Evolutionary conservation across 2,329 filamentous ascomycete genomes (phyloP).

Genomic region (Lasiodiplodia hormozganensis): DNA sequence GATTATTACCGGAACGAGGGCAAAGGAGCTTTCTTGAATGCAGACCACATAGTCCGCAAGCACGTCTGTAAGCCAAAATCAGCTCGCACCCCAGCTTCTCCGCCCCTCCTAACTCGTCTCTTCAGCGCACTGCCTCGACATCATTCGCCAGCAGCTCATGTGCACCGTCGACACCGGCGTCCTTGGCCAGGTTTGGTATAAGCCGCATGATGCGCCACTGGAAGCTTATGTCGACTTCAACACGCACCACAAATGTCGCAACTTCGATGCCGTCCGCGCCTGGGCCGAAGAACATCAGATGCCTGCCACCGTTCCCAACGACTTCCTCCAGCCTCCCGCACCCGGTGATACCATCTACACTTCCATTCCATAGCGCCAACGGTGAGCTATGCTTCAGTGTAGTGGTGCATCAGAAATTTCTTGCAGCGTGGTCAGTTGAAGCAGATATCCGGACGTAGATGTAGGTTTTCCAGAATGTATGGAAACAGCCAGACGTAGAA

Average conservation of each 20-base stretch:
- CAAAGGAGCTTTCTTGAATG: conserved; percentile 62
- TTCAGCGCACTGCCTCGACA: conserved; percentile 66
- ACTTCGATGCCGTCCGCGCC: conserved; percentile 59
- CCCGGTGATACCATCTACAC: conserved; percentile 40
- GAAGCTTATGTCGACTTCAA: conserved; percentile 68
- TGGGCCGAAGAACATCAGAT: conserved; percentile 64
- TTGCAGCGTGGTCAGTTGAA: too few relatives aligned
- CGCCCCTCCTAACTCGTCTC: conserved; percentile 5
- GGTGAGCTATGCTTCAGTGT: not conserved
- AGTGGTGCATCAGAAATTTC: too few relatives aligned
- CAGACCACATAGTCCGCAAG: conserved; percentile 60
- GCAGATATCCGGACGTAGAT: too few relatives aligned
- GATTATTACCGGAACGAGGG: conserved; percentile 61
- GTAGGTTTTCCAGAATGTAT: too few relatives aligned
- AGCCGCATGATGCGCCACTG: conserved; percentile 52
- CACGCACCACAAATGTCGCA: conserved; percentile 65
- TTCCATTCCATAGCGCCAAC: conserved; percentile 36
- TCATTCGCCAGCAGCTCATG: conserved; percentile 68
- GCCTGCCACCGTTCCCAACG: conserved; percentile 51
- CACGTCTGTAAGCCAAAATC: conserved; percentile 61
- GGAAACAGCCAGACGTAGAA: too few relatives aligned
- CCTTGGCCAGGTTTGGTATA: conserved; percentile 67
- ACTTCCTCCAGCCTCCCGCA: conserved; percentile 52
- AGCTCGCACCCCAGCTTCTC: not conserved
- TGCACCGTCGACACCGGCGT: conserved; percentile 67